Conservation (phyloP, 2,329 filamentous ascomycete genomes). For the Sporothrix schenckii region DNA sequence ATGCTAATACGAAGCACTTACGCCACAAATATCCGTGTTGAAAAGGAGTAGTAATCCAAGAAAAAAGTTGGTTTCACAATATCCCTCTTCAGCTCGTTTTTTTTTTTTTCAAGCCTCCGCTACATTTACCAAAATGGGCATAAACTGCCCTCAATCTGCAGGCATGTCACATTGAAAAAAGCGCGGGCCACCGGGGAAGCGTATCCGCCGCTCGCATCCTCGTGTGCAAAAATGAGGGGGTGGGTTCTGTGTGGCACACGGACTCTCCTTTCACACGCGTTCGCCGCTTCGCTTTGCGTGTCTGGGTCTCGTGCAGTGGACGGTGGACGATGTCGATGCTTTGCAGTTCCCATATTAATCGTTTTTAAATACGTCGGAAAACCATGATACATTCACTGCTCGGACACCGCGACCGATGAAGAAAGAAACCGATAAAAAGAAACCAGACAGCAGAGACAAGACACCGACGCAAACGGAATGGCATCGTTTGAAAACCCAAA, state of each 20-base stretch:
- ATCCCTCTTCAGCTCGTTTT: too few species aligned
- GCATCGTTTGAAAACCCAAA: background rate
- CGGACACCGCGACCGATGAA: background rate
- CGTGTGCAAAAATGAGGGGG: background rate
- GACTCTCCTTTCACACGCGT: background rate
- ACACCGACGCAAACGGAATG: too few species aligned
- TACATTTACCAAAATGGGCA: background rate
- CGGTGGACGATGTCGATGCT: too few species aligned
- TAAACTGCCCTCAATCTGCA: background rate
- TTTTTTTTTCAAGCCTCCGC: background rate
- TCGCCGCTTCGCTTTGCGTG: background rate
- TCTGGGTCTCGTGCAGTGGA: too few species aligned
- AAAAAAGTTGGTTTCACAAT: too few species aligned
- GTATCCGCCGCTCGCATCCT: background rate
- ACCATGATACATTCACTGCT: background rate
- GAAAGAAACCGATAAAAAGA: background rate
- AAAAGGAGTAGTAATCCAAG: too few species aligned
- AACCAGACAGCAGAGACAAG: too few species aligned
- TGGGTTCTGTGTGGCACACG: background rate
- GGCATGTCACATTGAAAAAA: background rate
- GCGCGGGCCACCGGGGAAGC: slow-evolving; percentile 13
- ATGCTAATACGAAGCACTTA: too few species aligned
- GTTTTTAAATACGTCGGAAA: too few species aligned
- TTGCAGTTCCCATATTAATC: too few species aligned
- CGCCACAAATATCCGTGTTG: too few species aligned